Percentiles rank a stretch among this genome's conserved stretches.
Evolutionary conservation across 371 early-diverging fungal genomes (phyloP).

Genomic region (Blastocladiella emersonii): DNA sequence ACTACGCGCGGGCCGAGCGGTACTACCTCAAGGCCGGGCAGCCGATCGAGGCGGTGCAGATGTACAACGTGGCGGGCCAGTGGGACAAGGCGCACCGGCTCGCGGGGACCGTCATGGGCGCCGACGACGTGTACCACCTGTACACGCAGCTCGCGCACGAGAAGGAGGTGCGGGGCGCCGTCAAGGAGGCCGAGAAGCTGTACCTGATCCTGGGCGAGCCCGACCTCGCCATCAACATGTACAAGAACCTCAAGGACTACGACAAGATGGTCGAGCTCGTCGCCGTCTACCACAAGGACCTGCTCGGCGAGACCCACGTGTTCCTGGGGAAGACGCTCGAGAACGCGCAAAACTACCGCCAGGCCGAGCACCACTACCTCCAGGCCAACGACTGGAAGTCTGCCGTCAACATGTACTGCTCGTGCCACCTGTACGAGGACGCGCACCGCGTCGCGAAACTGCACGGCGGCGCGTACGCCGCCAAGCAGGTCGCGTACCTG

Average conservation of each 20-base stretch:
- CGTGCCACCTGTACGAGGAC: slow-evolving; percentile 36
- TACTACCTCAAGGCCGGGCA: slow-evolving; percentile 29
- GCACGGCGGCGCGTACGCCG: slow-evolving; percentile 29
- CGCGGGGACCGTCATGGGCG: slow-evolving; percentile 31
- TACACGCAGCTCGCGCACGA: slow-evolving; percentile 34
- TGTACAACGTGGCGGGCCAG: slow-evolving; percentile 29
- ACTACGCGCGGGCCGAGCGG: slow-evolving; percentile 28
- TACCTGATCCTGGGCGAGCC: slow-evolving; percentile 36
- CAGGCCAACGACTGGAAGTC: slow-evolving; percentile 40
- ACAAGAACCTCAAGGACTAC: slow-evolving; percentile 41
- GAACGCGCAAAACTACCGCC: slow-evolving; percentile 30
- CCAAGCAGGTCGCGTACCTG: slow-evolving; percentile 43
- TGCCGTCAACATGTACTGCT: slow-evolving; percentile 43
- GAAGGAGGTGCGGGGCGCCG: slow-evolving; percentile 29
- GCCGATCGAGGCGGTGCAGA: slow-evolving; percentile 37
- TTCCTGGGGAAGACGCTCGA: slow-evolving; percentile 39
- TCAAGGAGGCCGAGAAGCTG: slow-evolving; percentile 38
- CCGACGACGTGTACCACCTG: slow-evolving; percentile 28
- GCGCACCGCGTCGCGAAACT: slow-evolving; percentile 37
- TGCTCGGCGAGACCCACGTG: slow-evolving; percentile 33
- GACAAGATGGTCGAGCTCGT: slow-evolving; percentile 42
- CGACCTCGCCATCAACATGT: slow-evolving; percentile 45
- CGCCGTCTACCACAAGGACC: slow-evolving; percentile 33
- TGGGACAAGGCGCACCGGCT: slow-evolving; percentile 40
- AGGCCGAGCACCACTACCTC: slow-evolving; percentile 37